A percentile compares a stretch with the other conserved stretches of the same genome.
These are phyloP conservation scores for Blastobotrys arbuscula DNA, from an alignment of 1,139 yeast genomes.

Conservation along the genomic window DNA sequence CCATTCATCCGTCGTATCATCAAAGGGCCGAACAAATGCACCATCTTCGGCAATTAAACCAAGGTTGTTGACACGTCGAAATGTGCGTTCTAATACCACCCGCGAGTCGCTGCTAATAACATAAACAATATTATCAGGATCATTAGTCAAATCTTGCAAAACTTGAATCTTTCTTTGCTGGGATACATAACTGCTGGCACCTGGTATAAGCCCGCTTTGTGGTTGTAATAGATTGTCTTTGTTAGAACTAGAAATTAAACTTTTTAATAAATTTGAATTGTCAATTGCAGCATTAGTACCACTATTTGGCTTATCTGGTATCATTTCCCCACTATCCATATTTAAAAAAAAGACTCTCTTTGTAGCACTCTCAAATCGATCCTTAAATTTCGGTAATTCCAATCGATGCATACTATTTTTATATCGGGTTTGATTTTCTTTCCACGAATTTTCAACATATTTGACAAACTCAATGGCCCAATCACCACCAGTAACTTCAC, in stretches of 20 bases:
- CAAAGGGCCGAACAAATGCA: slow-evolving; percentile 50
- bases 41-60: slow-evolving; percentile 93
- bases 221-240: slow-evolving; percentile 8
- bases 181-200: slow-evolving; percentile 24
- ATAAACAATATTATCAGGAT: slow-evolving; percentile 61
- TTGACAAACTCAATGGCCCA: slow-evolving; percentile 65
- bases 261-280: not conserved
- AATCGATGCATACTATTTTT: slow-evolving; percentile 29
- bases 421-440: slow-evolving; percentile 44
- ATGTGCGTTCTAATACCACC: slow-evolving; percentile 59
- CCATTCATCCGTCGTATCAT: slow-evolving; percentile 45
- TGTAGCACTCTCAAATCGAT: slow-evolving; percentile 20
- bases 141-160: slow-evolving; percentile 44
- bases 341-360: slow-evolving; percentile 34
- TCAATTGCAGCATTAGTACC: not conserved
- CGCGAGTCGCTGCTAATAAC: slow-evolving; percentile 62
- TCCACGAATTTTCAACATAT: slow-evolving; percentile 60
- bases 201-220: slow-evolving; percentile 9
- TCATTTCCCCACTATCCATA: slow-evolving; percentile 21
- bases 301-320: not conserved
- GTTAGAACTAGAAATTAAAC: not conserved
- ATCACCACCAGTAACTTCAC: slow-evolving; percentile 60
- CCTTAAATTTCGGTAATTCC: slow-evolving; percentile 22
- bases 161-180: slow-evolving; percentile 33
- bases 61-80: slow-evolving; percentile 52